Percentiles rank a stretch among this genome's conserved stretches.
Evolutionary conservation across 2,329 filamentous ascomycete genomes (phyloP).

Genomic region (Xylariomycetidae sp.): DNA sequence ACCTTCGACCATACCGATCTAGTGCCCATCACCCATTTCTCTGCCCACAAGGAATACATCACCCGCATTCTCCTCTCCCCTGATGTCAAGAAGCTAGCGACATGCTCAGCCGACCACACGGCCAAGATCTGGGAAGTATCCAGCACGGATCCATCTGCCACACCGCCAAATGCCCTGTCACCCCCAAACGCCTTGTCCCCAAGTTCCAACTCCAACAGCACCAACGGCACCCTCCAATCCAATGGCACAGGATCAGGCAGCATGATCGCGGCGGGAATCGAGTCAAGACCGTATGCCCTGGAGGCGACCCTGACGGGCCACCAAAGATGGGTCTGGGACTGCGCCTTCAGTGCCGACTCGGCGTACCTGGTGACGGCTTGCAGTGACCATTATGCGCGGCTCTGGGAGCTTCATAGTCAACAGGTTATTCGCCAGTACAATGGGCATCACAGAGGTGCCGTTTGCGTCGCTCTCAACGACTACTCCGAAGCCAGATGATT

Average conservation of each 20-base stretch:
- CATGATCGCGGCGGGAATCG: conserved; percentile 1
- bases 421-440: conserved; percentile 94
- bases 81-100: conserved; percentile 90
- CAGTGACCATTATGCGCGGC: conserved; percentile 84
- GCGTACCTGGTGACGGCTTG: conserved; percentile 92
- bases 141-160: conserved; percentile 54
- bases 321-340: conserved; percentile 97
- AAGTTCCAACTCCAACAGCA: conserved; percentile 2
- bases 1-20: conserved; percentile 77
- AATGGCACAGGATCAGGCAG: conserved; percentile 2
- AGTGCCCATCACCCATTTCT: conserved; percentile 82
- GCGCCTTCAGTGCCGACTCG: conserved; percentile 88
- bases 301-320: conserved; percentile 86
- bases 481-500: conserved; percentile 55
- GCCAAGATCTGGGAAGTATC: conserved; percentile 92
- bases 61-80: conserved; percentile 87
- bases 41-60: conserved; percentile 87
- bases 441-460: conserved; percentile 85
- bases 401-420: conserved; percentile 86
- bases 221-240: conserved; percentile 7
- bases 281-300: conserved; percentile 64
- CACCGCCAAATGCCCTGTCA: conserved; percentile 5
- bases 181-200: neutral
- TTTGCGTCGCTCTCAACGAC: conserved; percentile 90
- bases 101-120: conserved; percentile 88